phyloP scores from a whole-genome alignment of 139 green algal species.

The Edaphochlamys debaryana region DNA sequence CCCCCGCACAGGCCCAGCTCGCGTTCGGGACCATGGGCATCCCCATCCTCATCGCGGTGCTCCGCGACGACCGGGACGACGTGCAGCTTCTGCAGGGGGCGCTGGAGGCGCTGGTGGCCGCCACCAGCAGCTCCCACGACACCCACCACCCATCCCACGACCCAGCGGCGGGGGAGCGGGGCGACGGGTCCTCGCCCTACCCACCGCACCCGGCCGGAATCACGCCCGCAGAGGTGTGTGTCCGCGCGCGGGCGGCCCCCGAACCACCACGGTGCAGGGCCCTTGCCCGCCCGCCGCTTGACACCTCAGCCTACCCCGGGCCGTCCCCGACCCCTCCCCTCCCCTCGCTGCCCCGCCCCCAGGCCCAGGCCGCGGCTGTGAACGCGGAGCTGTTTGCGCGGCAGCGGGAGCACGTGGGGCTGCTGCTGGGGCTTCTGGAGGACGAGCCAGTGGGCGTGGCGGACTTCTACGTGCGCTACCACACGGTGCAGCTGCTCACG shows the following conservation, averaged over 20 bases:
- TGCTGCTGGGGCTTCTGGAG: constrained; percentile 84
- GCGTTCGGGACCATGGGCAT: constrained; percentile 84
- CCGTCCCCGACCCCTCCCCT: too few relatives aligned
- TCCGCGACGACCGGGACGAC: constrained; percentile 85
- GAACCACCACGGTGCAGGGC: neutral
- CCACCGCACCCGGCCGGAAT: too few relatives aligned
- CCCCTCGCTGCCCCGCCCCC: neutral
- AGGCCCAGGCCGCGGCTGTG: constrained; percentile 58
- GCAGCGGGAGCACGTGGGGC: constrained; percentile 62
- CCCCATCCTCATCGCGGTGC: constrained; percentile 71
- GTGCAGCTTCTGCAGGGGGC: constrained; percentile 78
- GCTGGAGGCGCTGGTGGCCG: constrained; percentile 83
- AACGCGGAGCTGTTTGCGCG: constrained; percentile 87
- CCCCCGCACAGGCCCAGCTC: constrained; percentile 72
- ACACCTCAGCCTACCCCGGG: too few relatives aligned
- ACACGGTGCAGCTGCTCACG: constrained; percentile 86
- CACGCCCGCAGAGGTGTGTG: constrained; percentile 7
- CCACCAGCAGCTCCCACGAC: constrained; percentile 21
- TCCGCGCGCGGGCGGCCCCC: neutral
- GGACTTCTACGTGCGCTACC: constrained; percentile 93
- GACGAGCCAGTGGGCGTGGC: constrained; percentile 67
- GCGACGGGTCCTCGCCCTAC: too few relatives aligned
- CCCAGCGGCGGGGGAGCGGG: neutral
- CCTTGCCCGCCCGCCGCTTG: too few relatives aligned
- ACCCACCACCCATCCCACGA: neutral